A percentile compares a stretch with the other conserved stretches of the same genome.
Evolutionary conservation across 208 protist species (phyloP).

Genomic region (Porcisia hertigi): DNA sequence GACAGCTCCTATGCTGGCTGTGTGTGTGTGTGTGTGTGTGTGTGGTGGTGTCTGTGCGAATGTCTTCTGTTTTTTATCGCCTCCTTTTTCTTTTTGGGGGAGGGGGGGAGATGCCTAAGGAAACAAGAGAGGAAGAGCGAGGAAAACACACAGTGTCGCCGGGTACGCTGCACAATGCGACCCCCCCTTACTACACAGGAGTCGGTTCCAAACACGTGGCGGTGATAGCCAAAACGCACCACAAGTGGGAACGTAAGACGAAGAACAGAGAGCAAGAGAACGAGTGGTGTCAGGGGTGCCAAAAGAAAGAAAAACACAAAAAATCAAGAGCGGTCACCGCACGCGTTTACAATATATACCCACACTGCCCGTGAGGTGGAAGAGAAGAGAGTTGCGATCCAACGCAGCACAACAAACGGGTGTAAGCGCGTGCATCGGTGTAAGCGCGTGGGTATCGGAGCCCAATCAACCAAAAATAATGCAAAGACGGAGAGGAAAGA

Average conservation of each 20-base stretch:
- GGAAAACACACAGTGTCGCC: too few relatives aligned
- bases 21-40: not conserved
- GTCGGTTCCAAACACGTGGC: not conserved
- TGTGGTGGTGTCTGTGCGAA: not conserved
- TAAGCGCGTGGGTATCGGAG: not conserved
- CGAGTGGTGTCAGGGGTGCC: not conserved
- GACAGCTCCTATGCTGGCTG: not conserved
- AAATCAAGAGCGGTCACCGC: not conserved
- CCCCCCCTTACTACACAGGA: too few relatives aligned
- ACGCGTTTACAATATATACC: not conserved
- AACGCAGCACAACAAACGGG: not conserved
- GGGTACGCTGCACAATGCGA: too few relatives aligned
- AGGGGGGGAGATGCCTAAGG: not conserved
- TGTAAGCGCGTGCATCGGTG: not conserved
- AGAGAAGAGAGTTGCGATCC: not conserved
- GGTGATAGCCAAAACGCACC: too few relatives aligned
- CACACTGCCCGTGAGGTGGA: not conserved
- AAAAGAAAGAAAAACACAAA: not conserved
- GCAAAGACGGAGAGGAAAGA: not conserved
- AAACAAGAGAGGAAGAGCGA: too few relatives aligned
- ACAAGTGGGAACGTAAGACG: too few relatives aligned
- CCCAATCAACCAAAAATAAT: not conserved
- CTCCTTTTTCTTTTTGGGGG: not conserved
- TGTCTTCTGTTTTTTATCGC: not conserved
- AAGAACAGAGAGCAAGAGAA: not conserved